A percentile compares a stretch with the other conserved stretches of the same genome.
These are phyloP conservation scores for Sordaria brevicollis DNA, from an alignment of 495 filamentous ascomycete genomes.

Conservation along the genomic window DNA sequence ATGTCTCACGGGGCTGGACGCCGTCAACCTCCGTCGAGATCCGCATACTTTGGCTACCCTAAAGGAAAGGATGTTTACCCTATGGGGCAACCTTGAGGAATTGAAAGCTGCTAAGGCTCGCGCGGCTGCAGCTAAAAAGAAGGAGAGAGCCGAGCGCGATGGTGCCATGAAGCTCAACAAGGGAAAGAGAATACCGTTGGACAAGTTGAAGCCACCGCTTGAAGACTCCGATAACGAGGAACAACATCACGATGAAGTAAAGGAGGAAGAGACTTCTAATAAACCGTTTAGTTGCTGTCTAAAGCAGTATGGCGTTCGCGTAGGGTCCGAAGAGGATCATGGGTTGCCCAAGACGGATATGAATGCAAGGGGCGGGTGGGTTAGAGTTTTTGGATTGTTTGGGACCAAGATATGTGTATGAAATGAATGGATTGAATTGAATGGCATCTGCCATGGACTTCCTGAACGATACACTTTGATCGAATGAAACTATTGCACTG, in stretches of 20 bases:
- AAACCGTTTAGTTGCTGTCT: constrained; percentile 53
- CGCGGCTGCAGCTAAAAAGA: neutral
- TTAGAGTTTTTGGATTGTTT: constrained; percentile 44
- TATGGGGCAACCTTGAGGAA: constrained; percentile 87
- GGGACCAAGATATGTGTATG: constrained; percentile 37
- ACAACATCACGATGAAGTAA: neutral
- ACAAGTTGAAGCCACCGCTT: constrained; percentile 5
- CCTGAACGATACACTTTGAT: neutral
- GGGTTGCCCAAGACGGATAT: constrained; percentile 11
- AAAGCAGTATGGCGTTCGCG: constrained; percentile 47
- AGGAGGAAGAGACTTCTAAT: constrained; percentile 20
- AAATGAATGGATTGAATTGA: neutral
- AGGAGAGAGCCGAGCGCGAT: neutral
- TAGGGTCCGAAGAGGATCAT: constrained; percentile 14
- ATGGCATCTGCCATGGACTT: neutral
- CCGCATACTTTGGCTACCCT: constrained; percentile 36
- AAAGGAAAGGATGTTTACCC: constrained; percentile 59
- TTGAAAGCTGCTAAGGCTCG: constrained; percentile 28
- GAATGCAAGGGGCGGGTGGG: constrained; percentile 30
- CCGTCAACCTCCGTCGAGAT: constrained; percentile 53
- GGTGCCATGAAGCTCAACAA: neutral
- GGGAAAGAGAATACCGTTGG: neutral
- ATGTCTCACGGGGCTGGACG: constrained; percentile 53
- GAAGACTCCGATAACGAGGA: constrained; percentile 19
- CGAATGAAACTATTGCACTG: neutral